Conservation (phyloP, 2,329 filamentous ascomycete genomes). For the Penicillium sp. region DNA sequence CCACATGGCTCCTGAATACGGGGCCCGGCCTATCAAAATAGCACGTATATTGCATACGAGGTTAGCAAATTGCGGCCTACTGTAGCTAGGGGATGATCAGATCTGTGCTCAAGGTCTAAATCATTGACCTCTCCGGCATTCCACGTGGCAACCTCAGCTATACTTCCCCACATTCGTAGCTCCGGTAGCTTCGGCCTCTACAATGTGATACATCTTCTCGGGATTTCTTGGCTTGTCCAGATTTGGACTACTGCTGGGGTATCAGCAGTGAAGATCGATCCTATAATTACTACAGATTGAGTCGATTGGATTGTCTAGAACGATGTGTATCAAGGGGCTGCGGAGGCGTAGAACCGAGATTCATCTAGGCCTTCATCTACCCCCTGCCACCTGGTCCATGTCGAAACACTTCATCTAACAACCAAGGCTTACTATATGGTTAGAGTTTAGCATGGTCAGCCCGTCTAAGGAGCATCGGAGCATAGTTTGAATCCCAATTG, state of each 20-base stretch:
- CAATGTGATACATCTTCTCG: not conserved
- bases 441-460: slow-evolving; percentile 5
- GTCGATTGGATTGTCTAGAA: not conserved
- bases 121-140: not conserved
- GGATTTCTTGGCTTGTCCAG: not conserved
- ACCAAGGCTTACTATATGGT: not conserved
- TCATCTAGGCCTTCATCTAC: slow-evolving; percentile 1
- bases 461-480: slow-evolving; percentile 7
- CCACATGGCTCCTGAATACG: not conserved
- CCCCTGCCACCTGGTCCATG: not conserved
- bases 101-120: not conserved
- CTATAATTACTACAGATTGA: not conserved
- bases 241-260: not conserved
- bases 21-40: not conserved
- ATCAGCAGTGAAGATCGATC: not conserved
- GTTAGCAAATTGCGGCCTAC: not conserved
- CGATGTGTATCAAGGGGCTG: not conserved
- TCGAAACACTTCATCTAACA: not conserved
- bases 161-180: slow-evolving; percentile 3
- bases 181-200: not conserved
- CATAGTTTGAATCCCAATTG: slow-evolving; percentile 18
- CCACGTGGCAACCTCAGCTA: slow-evolving; percentile 8
- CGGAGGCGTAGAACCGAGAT: not conserved
- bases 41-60: not conserved
- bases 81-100: not conserved